A percentile compares a stretch with the other conserved stretches of the same genome.
These are phyloP conservation scores for Papiliotrema terrestris DNA, from an alignment of 1,284 basidiomycete genomes.

Conservation along the genomic window DNA sequence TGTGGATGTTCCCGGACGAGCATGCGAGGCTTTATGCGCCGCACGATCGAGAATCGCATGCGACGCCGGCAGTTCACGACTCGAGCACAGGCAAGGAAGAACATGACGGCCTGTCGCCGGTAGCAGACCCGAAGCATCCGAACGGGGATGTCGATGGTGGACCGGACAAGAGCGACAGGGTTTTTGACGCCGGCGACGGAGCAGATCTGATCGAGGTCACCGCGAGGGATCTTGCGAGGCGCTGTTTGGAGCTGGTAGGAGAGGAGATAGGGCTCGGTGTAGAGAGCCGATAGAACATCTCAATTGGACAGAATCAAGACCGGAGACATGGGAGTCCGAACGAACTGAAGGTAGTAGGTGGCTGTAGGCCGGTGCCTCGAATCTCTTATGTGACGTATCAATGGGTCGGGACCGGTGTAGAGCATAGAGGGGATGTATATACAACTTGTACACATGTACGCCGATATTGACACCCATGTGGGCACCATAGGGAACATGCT, in stretches of 20 bases:
- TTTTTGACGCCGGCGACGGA: slow-evolving; percentile 39
- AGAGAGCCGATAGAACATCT: too few relatives aligned
- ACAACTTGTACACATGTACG: too few relatives aligned
- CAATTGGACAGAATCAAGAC: too few relatives aligned
- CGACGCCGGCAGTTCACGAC: slow-evolving; percentile 11
- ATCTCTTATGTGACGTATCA: too few relatives aligned
- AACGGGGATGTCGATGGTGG: slow-evolving; percentile 9
- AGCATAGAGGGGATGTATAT: too few relatives aligned
- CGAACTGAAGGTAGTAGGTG: too few relatives aligned
- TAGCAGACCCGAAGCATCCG: slow-evolving; percentile 1
- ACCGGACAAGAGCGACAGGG: not conserved
- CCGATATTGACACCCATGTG: too few relatives aligned
- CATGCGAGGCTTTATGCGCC: slow-evolving; percentile 24
- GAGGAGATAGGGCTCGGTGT: slow-evolving; percentile 49
- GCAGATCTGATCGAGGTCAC: slow-evolving; percentile 56
- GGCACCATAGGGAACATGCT: too few relatives aligned
- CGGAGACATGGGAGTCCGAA: too few relatives aligned
- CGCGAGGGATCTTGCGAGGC: slow-evolving; percentile 63
- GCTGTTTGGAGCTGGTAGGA: slow-evolving; percentile 68
- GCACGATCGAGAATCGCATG: not conserved
- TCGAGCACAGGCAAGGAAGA: too few relatives aligned
- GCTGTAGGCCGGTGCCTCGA: too few relatives aligned
- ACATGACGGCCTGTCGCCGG: too few relatives aligned
- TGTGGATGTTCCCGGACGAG: slow-evolving; percentile 56
- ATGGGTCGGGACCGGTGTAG: not conserved